phyloP scores from a whole-genome alignment of 345 rosid species.

The Iberis pinnata region DNA sequence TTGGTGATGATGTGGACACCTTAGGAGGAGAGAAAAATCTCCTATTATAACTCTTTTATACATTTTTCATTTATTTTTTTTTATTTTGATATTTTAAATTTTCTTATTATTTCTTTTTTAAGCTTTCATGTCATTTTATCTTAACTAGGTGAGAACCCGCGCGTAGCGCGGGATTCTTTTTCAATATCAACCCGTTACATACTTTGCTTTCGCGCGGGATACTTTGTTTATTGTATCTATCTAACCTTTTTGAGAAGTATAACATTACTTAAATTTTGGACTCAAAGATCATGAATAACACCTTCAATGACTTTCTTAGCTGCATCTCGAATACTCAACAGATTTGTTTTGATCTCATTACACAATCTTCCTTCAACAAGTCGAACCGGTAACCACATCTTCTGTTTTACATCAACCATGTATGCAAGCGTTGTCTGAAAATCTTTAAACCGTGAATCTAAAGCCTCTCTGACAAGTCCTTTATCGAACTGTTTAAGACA shows the following conservation, averaged over 20 bases:
- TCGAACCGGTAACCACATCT: constrained; percentile 70
- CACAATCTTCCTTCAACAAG: constrained; percentile 78
- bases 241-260: not conserved
- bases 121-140: too few relatives aligned
- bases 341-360: constrained; percentile 63
- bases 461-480: constrained; percentile 27
- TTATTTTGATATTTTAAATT: too few relatives aligned
- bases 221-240: too few relatives aligned
- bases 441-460: constrained; percentile 32
- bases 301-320: constrained; percentile 41
- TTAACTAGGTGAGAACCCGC: too few relatives aligned
- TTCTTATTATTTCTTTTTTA: too few relatives aligned
- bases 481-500: constrained; percentile 35
- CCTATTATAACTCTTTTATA: too few relatives aligned
- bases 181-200: too few relatives aligned
- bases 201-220: too few relatives aligned
- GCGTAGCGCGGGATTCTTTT: too few relatives aligned
- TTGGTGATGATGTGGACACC: too few relatives aligned
- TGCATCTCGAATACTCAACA: constrained; percentile 53
- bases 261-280: not conserved
- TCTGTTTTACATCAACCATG: constrained; percentile 64
- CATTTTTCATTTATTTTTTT: too few relatives aligned
- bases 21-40: too few relatives aligned
- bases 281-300: constrained; percentile 32
- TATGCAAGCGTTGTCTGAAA: constrained; percentile 55